These are phyloP conservation scores for Agaricus sinodeliciosus DNA, from an alignment of 768 basidiomycete species.

Conservation along the genomic window DNA sequence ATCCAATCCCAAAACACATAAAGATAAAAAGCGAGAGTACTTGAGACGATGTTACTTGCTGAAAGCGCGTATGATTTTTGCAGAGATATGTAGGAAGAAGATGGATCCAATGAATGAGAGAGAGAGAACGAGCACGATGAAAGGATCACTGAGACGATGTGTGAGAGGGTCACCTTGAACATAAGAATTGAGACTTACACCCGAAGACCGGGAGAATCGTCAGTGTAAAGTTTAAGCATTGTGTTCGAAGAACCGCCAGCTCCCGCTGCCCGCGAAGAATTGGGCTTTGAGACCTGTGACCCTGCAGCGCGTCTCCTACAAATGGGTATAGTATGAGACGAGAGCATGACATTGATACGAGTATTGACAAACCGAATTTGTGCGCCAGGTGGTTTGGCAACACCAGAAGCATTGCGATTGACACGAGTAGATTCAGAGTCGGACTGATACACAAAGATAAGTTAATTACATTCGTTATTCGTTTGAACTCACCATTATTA, in stretches of 20 bases:
- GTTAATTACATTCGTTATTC: not conserved
- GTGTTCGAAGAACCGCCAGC: slow-evolving; percentile 97
- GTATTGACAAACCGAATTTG: slow-evolving; percentile 64
- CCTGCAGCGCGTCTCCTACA: slow-evolving; percentile 68
- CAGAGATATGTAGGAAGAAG: slow-evolving; percentile 97
- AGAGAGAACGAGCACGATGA: slow-evolving; percentile 92
- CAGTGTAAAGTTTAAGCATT: slow-evolving; percentile 98
- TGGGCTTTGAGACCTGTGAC: slow-evolving; percentile 62
- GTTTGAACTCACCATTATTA: slow-evolving; percentile 31
- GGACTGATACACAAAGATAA: slow-evolving; percentile 39
- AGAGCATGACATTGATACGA: not conserved
- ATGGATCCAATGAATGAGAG: slow-evolving; percentile 96
- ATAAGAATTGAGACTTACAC: slow-evolving; percentile 47
- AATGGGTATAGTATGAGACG: slow-evolving; percentile 1
- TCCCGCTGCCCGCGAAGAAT: slow-evolving; percentile 85
- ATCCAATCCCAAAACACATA: not conserved
- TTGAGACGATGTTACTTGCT: slow-evolving; percentile 51
- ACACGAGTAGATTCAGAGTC: slow-evolving; percentile 66
- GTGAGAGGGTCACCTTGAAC: not conserved
- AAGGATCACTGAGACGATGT: slow-evolving; percentile 67
- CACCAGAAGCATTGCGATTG: slow-evolving; percentile 36
- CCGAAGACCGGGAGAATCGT: slow-evolving; percentile 94
- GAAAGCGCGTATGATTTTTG: slow-evolving; percentile 88
- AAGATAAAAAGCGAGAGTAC: slow-evolving; percentile 4
- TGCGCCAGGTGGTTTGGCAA: slow-evolving; percentile 72